Conservation (phyloP, 805 yeast species). For the Hanseniaspora osmophila region DNA sequence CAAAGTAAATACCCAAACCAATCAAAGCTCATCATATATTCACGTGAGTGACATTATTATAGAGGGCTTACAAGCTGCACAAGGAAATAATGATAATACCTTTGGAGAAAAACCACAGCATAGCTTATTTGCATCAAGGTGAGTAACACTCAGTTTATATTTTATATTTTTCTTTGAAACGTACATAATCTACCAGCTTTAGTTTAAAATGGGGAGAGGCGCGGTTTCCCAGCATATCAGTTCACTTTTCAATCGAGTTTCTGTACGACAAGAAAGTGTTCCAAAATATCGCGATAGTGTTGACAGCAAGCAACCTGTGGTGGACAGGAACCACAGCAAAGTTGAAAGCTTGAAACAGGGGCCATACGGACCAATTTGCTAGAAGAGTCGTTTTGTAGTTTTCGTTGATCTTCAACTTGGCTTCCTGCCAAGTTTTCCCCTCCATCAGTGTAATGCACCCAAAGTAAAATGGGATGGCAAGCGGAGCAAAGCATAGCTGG, state of each 20-base stretch:
- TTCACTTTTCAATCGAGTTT: slow-evolving; percentile 26
- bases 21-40: no score
- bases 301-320: slow-evolving; percentile 53
- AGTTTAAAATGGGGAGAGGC: no score
- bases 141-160: no score
- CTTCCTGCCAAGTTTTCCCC: slow-evolving; percentile 27
- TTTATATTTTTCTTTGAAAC: no score
- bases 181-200: no score
- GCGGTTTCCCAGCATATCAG: no score
- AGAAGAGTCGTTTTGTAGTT: slow-evolving; percentile 55
- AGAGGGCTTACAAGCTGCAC: no score
- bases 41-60: no score
- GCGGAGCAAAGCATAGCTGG: slow-evolving; percentile 66
- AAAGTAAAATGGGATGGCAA: slow-evolving; percentile 61
- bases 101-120: no score
- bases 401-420: slow-evolving; percentile 29
- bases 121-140: no score
- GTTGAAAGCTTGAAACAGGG: slow-evolving; percentile 66
- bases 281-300: slow-evolving; percentile 67
- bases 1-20: no score
- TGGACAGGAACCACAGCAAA: slow-evolving; percentile 64
- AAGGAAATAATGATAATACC: no score
- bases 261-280: slow-evolving; percentile 58
- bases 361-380: slow-evolving; percentile 85
- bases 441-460: slow-evolving; percentile 56